Base-by-base conservation (phyloP, 1,139 yeast species). In the Yarrowia galli region DNA sequence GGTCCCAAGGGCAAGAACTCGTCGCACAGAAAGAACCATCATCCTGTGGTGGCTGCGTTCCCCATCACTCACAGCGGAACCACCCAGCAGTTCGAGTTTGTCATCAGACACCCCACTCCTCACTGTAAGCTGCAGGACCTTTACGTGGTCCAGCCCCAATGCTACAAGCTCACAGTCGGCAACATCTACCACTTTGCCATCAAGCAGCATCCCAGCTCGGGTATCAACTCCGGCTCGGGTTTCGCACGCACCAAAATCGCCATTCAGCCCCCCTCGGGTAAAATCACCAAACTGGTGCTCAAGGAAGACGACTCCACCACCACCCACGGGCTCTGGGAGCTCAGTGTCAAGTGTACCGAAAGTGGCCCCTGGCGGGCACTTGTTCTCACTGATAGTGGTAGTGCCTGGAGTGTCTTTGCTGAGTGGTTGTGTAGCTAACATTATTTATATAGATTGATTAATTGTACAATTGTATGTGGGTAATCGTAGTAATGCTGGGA, bases 371-470 rank as follows among this genome's bases (percentile, higher is more conserved):
- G 97, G 89, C 83, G 93, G 67, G 96, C 95, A 1, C 83, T 93
- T 67, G 92, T 91, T 0, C 85, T 90, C 64, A 89, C 93, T 10
- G 96, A 91, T 73, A 85, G 88, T 65, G 92, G 92, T 4, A 84
- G 85, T 70, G 89, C 95, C 68, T 91, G 97, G 93, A 89, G 92
- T 74, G 92, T 91, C 8, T 92, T 91, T 79, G 93, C 97, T 13
- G 97, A 92, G 77, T 95, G 99, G 99, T 83, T 83, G 58, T 89
- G 96, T 76, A 72, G 76, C 46, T 81, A 74, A 70, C 49, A 16
- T 51, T 42, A 40, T 54, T 64, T 35, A 28, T 42, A 40, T 49
- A 18, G 25, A 56, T 56, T 45, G 18, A 18, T 28, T 25, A 45
- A 28, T 35, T 43, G 25, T 25, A 25, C 48, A 43, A 43, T 22